These are phyloP conservation scores for Syzygium oleosum DNA, from an alignment of 345 rosid genomes.

Conservation along the genomic window DNA sequence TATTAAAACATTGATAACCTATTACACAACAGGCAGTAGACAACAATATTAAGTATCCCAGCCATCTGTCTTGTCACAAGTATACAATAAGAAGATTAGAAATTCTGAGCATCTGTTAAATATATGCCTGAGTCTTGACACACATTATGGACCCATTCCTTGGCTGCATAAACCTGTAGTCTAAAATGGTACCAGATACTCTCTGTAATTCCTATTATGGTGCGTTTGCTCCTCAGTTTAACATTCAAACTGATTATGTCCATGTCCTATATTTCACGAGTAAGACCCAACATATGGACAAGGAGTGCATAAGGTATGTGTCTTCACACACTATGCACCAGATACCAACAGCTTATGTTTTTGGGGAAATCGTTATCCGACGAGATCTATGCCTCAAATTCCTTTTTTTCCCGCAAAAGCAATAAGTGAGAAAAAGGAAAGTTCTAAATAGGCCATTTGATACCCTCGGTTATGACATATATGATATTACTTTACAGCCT, in stretches of 20 bases:
- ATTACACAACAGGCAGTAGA: neutral
- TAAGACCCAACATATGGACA: neutral
- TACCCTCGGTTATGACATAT: neutral
- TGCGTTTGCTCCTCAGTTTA: neutral
- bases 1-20: neutral
- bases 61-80: neutral
- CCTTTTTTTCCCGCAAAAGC: neutral
- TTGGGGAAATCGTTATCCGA: neutral
- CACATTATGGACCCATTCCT: neutral
- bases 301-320: neutral
- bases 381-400: neutral
- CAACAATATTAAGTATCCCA: neutral
- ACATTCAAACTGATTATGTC: neutral
- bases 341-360: neutral
- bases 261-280: neutral
- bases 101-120: neutral
- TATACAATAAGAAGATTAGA: neutral
- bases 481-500: neutral
- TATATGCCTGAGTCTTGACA: neutral
- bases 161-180: neutral
- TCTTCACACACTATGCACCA: neutral
- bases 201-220: neutral
- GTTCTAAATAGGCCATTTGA: neutral
- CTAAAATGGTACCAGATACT: neutral
- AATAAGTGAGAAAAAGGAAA: neutral